phyloP scores from a whole-genome alignment of 2,329 filamentous ascomycete genomes.

The Paecilomyces dactylethromorphus region DNA sequence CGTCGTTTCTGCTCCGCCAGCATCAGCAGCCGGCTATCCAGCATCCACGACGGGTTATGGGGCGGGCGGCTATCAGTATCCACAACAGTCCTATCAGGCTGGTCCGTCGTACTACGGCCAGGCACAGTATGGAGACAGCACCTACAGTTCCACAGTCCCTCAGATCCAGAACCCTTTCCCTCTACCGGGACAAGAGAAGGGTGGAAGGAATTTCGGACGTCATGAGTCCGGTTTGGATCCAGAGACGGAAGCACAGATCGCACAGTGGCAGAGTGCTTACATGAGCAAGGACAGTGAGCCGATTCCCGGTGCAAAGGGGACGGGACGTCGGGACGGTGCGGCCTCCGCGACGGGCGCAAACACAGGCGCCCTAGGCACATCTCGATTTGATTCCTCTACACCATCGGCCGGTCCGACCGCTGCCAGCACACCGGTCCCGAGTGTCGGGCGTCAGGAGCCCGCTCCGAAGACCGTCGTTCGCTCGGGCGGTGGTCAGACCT shows the following conservation, averaged over 20 bases:
- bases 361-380: slow-evolving; percentile 34
- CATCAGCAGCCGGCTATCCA: slow-evolving; percentile 26
- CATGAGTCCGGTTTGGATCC: slow-evolving; percentile 52
- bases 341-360: slow-evolving; percentile 39
- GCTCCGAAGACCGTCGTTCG: slow-evolving; percentile 78
- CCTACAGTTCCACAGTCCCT: slow-evolving; percentile 49
- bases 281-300: slow-evolving; percentile 53
- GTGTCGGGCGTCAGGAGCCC: slow-evolving; percentile 34
- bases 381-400: slow-evolving; percentile 8
- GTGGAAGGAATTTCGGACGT: slow-evolving; percentile 29
- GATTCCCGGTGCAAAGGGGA: slow-evolving; percentile 23
- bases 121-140: slow-evolving; percentile 41
- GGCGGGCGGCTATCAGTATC: slow-evolving; percentile 33
- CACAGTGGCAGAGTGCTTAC: slow-evolving; percentile 92
- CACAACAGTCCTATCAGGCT: slow-evolving; percentile 25
- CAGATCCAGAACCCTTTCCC: slow-evolving; percentile 79
- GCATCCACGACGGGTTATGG: slow-evolving; percentile 36
- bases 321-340: slow-evolving; percentile 33
- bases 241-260: slow-evolving; percentile 84
- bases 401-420: slow-evolving; percentile 21
- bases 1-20: slow-evolving; percentile 29
- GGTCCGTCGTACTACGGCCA: slow-evolving; percentile 41
- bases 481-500: slow-evolving; percentile 82
- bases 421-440: slow-evolving; percentile 38
- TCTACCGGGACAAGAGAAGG: slow-evolving; percentile 46